A percentile compares a stretch with the other conserved stretches of the same genome.
Conservation (phyloP, 2,329 filamentous ascomycete genomes). For the Tolypocladium sp. region DNA sequence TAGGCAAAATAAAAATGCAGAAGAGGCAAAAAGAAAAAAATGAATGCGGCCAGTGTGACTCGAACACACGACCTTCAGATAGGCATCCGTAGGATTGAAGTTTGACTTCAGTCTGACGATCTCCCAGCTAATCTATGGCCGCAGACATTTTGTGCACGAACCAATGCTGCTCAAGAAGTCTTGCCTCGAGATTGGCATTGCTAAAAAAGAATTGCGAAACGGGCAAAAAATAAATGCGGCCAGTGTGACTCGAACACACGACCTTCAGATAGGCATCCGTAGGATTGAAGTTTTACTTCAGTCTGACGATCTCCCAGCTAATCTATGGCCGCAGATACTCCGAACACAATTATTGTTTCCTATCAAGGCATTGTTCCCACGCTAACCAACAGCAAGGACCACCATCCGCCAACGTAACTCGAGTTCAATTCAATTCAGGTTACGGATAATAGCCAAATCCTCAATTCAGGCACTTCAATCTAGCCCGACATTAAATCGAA, state of each 20-base stretch:
- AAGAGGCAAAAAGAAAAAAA: neutral
- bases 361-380: neutral
- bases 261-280: constrained; percentile 18
- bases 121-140: constrained; percentile 19
- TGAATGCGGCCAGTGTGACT: constrained; percentile 17
- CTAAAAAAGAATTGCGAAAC: neutral
- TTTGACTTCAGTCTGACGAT: constrained; percentile 18
- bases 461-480: too few relatives aligned
- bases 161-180: neutral
- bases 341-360: neutral
- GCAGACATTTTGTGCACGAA: constrained; percentile 4
- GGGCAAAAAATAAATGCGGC: constrained; percentile 13
- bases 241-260: constrained; percentile 19
- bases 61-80: constrained; percentile 19
- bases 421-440: too few relatives aligned
- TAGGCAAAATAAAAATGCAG: neutral
- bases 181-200: neutral
- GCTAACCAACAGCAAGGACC: too few relatives aligned
- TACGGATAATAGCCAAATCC: too few relatives aligned
- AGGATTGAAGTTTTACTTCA: constrained; percentile 17
- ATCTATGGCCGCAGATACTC: constrained; percentile 16
- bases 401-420: too few relatives aligned
- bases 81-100: constrained; percentile 17
- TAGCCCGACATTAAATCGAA: too few relatives aligned
- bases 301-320: constrained; percentile 19